A percentile compares a stretch with the other conserved stretches of the same genome.
These are phyloP conservation scores for Lipomyces chichibuensis DNA, from an alignment of 805 yeast species.

Conservation along the genomic window DNA sequence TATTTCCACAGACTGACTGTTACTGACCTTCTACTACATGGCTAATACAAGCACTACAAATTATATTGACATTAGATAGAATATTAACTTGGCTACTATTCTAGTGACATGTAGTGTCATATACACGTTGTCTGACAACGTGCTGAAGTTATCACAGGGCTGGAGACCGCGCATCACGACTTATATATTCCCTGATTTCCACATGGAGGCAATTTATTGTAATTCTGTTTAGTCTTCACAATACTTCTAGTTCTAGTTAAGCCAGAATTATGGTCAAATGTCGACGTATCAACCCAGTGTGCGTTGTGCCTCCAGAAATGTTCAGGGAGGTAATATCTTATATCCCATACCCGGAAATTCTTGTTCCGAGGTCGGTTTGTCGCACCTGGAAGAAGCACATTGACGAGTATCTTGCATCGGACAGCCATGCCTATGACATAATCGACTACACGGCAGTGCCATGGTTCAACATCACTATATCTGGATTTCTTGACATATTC, in stretches of 20 bases:
- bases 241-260: not conserved
- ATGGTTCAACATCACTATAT: not conserved
- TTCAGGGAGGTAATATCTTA: slow-evolving; percentile 1
- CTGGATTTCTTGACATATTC: not conserved
- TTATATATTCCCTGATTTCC: not conserved
- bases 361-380: not conserved
- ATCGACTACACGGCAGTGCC: not conserved
- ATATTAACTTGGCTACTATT: not conserved
- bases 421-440: not conserved
- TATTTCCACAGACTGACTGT: not conserved
- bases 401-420: not conserved
- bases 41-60: not conserved
- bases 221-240: not conserved
- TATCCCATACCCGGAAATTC: not conserved
- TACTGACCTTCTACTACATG: not conserved
- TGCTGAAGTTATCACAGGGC: not conserved
- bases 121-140: not conserved
- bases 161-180: not conserved
- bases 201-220: not conserved
- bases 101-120: not conserved
- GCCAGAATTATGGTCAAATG: not conserved
- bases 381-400: not conserved
- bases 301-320: not conserved
- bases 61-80: not conserved
- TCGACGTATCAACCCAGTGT: not conserved